Evolutionary conservation across 306 rosid genomes (phyloP).

Genomic region (Crataegus laevigata): DNA sequence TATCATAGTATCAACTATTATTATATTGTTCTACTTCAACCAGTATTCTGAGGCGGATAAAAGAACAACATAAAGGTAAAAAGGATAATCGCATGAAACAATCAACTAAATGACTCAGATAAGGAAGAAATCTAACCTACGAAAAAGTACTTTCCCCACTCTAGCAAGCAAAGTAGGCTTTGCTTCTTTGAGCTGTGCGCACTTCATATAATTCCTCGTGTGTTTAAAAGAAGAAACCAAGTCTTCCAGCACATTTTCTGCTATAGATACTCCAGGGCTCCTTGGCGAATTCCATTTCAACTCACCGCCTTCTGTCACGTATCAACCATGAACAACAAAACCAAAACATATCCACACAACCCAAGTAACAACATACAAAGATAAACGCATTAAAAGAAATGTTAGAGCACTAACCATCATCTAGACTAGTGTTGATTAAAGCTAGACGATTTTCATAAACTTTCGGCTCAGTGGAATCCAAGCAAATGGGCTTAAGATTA

Average conservation of each 20-base stretch:
- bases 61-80: neutral
- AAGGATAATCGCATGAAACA: neutral
- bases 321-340: neutral
- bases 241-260: slow-evolving; percentile 27
- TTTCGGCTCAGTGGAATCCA: slow-evolving; percentile 3
- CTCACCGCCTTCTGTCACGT: neutral
- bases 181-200: neutral
- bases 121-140: slow-evolving; percentile 19
- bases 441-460: slow-evolving; percentile 18
- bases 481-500: slow-evolving; percentile 16
- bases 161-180: slow-evolving; percentile 29
- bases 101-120: neutral
- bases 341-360: neutral
- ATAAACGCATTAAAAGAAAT: neutral
- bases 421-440: slow-evolving; percentile 2
- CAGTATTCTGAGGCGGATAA: neutral
- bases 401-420: slow-evolving; percentile 15
- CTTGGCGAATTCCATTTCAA: neutral
- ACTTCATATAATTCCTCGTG: slow-evolving; percentile 15
- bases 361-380: neutral
- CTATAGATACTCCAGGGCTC: slow-evolving; percentile 21
- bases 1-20: neutral
- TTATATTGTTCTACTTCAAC: neutral
- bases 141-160: slow-evolving; percentile 41
- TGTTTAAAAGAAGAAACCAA: slow-evolving; percentile 19